These are phyloP conservation scores for Neocucurbitaria cava DNA, from an alignment of 2,329 filamentous ascomycete genomes.

Conservation along the genomic window DNA sequence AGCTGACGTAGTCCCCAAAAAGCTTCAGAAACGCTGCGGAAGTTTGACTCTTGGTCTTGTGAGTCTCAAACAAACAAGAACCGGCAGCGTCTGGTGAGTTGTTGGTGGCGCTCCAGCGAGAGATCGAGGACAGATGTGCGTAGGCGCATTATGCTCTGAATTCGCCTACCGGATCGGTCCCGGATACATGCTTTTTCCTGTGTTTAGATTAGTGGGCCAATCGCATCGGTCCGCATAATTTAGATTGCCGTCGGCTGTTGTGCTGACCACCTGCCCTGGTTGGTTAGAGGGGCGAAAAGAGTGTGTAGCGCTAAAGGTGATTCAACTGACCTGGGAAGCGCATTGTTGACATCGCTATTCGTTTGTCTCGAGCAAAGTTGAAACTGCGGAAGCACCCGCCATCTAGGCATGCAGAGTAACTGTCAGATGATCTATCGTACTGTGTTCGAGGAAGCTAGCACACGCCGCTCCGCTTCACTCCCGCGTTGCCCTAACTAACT, in stretches of 20 bases:
- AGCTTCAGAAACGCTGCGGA: neutral
- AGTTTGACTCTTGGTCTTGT: neutral
- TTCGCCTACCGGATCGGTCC: neutral
- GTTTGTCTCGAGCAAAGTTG: constrained; percentile 10
- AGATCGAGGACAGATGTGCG: neutral
- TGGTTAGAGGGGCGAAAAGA: constrained; percentile 21
- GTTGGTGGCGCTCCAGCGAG: neutral
- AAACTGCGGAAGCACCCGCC: constrained; percentile 7
- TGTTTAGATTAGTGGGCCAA: constrained; percentile 3
- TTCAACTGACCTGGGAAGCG: constrained; percentile 16
- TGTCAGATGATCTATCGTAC: neutral
- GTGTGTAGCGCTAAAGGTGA: constrained; percentile 22
- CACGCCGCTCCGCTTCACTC: constrained; percentile 6
- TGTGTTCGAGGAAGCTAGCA: constrained; percentile 3
- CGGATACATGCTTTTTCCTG: constrained; percentile 2
- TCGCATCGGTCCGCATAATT: neutral
- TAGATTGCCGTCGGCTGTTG: neutral
- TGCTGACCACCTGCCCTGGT: constrained; percentile 7
- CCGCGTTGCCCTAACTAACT: constrained; percentile 4
- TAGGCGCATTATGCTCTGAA: neutral
- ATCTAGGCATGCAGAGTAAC: neutral
- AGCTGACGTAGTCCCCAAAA: constrained; percentile 3
- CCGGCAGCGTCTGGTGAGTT: neutral
- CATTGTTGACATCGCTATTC: constrained; percentile 9
- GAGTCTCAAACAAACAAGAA: no score